phyloP scores from a whole-genome alignment of 257 asterid genomes.

The Solanum corneliomulleri region DNA sequence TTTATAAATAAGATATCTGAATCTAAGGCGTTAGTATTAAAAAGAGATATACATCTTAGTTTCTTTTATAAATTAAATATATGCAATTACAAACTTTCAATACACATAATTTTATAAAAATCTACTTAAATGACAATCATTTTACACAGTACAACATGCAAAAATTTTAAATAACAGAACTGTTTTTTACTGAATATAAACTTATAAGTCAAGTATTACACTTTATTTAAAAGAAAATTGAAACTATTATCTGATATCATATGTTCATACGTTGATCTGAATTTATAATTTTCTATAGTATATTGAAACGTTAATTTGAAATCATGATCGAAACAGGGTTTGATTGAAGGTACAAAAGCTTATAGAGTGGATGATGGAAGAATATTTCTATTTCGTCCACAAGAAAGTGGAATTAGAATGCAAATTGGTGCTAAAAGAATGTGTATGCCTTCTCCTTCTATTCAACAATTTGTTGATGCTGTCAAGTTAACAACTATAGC shows the following conservation, averaged over 20 bases:
- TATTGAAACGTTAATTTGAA: neutral
- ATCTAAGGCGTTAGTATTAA: neutral
- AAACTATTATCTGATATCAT: neutral
- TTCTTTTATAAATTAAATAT: too few species aligned
- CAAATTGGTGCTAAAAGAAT: slow-evolving; percentile 71
- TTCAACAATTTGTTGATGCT: slow-evolving; percentile 48
- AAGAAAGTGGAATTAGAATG: slow-evolving; percentile 67
- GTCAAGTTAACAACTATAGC: slow-evolving; percentile 66
- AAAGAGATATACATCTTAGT: neutral
- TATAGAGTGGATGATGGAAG: slow-evolving; percentile 49
- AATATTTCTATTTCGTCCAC: slow-evolving; percentile 57
- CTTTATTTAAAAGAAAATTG: too few species aligned
- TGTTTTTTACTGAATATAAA: neutral
- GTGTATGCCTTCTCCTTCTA: slow-evolving; percentile 73
- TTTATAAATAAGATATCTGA: too few species aligned
- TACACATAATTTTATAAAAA: too few species aligned
- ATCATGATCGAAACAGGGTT: slow-evolving; percentile 8
- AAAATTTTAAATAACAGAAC: too few species aligned
- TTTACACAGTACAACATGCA: neutral
- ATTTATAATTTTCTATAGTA: too few species aligned
- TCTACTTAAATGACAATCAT: too few species aligned
- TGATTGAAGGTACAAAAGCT: slow-evolving; percentile 67
- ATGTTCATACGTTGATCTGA: neutral
- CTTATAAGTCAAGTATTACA: neutral
- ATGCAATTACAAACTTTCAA: too few species aligned